Evolutionary conservation across 2,329 filamentous ascomycete genomes (phyloP).

Genomic region (Hymenoscyphus linearis): DNA sequence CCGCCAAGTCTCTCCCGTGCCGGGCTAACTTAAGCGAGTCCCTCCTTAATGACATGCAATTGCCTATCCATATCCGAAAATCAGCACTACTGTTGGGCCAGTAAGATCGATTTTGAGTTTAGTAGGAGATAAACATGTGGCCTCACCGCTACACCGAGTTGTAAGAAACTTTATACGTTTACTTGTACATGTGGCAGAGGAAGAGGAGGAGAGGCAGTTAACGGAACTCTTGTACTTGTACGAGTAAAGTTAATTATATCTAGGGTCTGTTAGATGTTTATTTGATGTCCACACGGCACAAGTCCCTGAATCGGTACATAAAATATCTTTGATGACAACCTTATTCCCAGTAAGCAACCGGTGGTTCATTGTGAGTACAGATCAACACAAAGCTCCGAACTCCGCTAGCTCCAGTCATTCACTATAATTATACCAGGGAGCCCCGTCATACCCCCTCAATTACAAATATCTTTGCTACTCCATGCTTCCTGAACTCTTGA

Average conservation of each 20-base stretch:
- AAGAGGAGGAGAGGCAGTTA: no score
- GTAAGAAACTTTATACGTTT: neutral
- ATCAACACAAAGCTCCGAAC: neutral
- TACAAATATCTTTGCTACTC: neutral
- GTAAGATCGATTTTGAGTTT: neutral
- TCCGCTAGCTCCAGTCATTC: neutral
- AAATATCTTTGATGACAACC: no score
- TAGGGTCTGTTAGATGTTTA: neutral
- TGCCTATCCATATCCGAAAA: neutral
- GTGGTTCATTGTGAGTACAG: no score
- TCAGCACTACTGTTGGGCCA: neutral
- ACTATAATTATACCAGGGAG: neutral
- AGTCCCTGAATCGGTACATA: neutral
- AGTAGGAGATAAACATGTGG: neutral
- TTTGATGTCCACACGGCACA: neutral
- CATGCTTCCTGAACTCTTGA: neutral
- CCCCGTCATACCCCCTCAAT: neutral
- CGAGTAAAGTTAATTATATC: neutral
- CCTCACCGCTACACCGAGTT: neutral
- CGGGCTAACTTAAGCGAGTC: neutral
- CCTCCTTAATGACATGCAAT: neutral
- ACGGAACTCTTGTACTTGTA: no score
- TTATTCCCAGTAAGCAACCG: no score
- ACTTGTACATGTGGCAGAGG: neutral
- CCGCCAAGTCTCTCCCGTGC: neutral